These are phyloP conservation scores for Fusarium brevicatenulatum DNA, from an alignment of 2,329 filamentous ascomycete genomes.

Conservation along the genomic window DNA sequence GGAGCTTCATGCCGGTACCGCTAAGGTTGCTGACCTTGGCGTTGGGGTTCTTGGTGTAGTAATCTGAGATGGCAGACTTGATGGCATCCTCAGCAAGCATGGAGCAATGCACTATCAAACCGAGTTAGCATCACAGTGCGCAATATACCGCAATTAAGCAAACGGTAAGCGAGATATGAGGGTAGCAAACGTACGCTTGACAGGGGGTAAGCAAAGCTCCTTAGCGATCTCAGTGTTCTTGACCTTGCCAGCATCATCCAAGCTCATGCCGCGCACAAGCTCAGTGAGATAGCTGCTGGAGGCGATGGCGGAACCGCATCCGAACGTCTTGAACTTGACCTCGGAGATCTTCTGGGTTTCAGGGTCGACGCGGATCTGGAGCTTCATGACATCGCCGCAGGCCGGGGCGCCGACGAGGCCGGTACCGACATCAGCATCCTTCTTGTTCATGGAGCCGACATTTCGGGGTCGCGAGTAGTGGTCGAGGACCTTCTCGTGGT, in stretches of 20 bases:
- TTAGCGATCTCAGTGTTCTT: slow-evolving; percentile 98
- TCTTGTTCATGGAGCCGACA: slow-evolving; percentile 72
- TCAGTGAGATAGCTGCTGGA: slow-evolving; percentile 95
- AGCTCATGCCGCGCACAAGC: slow-evolving; percentile 90
- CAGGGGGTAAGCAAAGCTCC: slow-evolving; percentile 88
- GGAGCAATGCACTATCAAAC: slow-evolving; percentile 79
- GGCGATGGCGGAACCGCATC: slow-evolving; percentile 93
- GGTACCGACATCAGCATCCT: slow-evolving; percentile 84
- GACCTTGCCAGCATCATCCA: slow-evolving; percentile 92
- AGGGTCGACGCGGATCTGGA: slow-evolving; percentile 84
- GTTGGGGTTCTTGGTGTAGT: slow-evolving; percentile 89
- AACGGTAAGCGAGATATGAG: neutral
- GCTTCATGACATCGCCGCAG: slow-evolving; percentile 91
- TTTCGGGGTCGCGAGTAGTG: slow-evolving; percentile 65
- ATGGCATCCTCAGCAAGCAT: slow-evolving; percentile 94
- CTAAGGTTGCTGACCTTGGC: slow-evolving; percentile 77
- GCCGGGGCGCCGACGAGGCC: slow-evolving; percentile 90
- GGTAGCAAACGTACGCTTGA: slow-evolving; percentile 75
- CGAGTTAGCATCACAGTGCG: slow-evolving; percentile 43
- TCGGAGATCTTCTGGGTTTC: slow-evolving; percentile 89
- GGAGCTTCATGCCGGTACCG: slow-evolving; percentile 76
- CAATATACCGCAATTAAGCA: slow-evolving; percentile 16
- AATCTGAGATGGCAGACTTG: slow-evolving; percentile 89
- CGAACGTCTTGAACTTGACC: slow-evolving; percentile 98
- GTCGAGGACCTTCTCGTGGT: slow-evolving; percentile 64